phyloP scores from a whole-genome alignment of 305 asterid species.

The Fraxinus nigra region DNA sequence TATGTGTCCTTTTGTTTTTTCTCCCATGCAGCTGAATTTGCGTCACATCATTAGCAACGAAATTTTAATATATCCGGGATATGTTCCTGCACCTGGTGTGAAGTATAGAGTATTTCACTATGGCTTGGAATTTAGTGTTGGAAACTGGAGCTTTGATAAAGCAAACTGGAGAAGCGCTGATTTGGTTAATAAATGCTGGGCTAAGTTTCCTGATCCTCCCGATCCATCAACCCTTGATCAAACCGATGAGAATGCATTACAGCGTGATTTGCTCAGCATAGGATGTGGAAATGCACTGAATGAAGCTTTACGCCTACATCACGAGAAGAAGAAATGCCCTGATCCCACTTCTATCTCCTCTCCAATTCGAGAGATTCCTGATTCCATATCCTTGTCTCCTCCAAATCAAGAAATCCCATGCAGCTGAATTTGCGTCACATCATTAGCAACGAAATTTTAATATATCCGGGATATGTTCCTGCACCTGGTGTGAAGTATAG shows the following conservation, averaged over 20 bases:
- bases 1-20: background rate
- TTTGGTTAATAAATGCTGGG: slow-evolving; percentile 75
- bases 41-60: slow-evolving; percentile 66
- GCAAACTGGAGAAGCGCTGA: slow-evolving; percentile 81
- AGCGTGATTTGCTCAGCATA: slow-evolving; percentile 83
- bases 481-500: slow-evolving; percentile 67
- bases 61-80: slow-evolving; percentile 85
- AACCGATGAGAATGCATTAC: slow-evolving; percentile 42
- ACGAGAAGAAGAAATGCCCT: slow-evolving; percentile 51
- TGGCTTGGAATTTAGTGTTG: slow-evolving; percentile 78
- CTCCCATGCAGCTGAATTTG: slow-evolving; percentile 10
- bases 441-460: slow-evolving; percentile 68
- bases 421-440: slow-evolving; percentile 78
- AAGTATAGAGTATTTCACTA: slow-evolving; percentile 81
- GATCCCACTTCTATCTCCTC: slow-evolving; percentile 42
- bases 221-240: slow-evolving; percentile 58
- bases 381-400: slow-evolving; percentile 28
- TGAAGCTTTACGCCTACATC: slow-evolving; percentile 61
- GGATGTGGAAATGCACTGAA: slow-evolving; percentile 69
- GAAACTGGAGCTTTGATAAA: slow-evolving; percentile 90
- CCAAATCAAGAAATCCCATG: slow-evolving; percentile 27
- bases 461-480: slow-evolving; percentile 85
- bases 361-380: slow-evolving; percentile 27
- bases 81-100: slow-evolving; percentile 69
- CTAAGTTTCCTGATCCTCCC: slow-evolving; percentile 82